phyloP scores from a whole-genome alignment of 2,329 filamentous ascomycete species.

The Epichloe typhina region DNA sequence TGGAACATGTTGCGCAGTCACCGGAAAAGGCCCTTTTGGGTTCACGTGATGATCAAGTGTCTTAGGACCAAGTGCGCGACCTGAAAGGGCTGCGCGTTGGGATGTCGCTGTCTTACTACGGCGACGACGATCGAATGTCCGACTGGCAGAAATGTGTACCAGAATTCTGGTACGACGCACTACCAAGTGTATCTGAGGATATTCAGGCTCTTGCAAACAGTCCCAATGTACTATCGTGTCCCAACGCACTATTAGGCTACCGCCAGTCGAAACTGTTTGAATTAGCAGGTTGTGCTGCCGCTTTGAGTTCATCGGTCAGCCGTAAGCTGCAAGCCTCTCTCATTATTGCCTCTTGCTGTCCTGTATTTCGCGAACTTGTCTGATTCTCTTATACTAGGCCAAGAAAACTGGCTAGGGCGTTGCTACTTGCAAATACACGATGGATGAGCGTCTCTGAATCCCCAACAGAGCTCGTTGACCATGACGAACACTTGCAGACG shows the following conservation, averaged over 20 bases:
- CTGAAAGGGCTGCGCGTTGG: too few species aligned
- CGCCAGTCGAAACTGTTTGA: constrained; percentile 1
- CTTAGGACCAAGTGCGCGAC: too few species aligned
- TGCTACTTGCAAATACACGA: not conserved
- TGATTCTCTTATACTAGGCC: not conserved
- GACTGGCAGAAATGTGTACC: constrained; percentile 9
- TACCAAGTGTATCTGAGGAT: not conserved
- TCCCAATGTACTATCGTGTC: not conserved
- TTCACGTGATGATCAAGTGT: too few species aligned
- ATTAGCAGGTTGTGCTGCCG: not conserved
- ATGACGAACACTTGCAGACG: too few species aligned
- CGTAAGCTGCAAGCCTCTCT: not conserved
- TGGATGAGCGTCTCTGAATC: constrained; percentile 9
- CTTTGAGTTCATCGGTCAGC: constrained; percentile 1
- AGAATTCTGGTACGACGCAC: not conserved
- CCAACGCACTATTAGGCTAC: not conserved
- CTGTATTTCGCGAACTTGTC: too few species aligned
- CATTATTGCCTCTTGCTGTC: not conserved
- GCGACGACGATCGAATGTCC: too few species aligned
- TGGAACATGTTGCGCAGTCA: too few species aligned
- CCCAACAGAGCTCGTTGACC: not conserved
- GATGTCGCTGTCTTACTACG: too few species aligned
- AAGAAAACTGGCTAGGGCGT: not conserved
- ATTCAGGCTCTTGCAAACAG: not conserved
- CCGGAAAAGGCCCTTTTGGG: too few species aligned